Base-by-base conservation (phyloP, 192 early-diverging fungal genomes). In the Lobosporangium transversale region DNA sequence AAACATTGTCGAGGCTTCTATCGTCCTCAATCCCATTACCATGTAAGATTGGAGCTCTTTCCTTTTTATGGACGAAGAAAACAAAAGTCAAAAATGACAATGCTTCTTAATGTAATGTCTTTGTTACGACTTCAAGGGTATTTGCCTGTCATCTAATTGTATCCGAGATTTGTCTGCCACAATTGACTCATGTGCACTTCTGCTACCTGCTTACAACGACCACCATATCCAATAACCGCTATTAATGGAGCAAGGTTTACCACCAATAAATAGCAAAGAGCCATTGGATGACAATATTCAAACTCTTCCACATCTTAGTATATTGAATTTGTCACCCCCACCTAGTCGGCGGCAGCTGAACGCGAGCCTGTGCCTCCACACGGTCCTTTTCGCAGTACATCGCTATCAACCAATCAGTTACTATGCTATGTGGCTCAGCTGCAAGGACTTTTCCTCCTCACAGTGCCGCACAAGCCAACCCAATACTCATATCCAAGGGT, bases 141-240 rank as follows among this genome's bases (percentile, higher is more conserved):
- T 47, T 76, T 20, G 73, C 73, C 6, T 66, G 64, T 26, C 58
- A 67, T 0, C 53, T 76, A 11, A 67, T 76, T 18, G 53, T 67
- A 11, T 76, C 73, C 14, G 73, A 76, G 53, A 76, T 76, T 20
- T 62, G 73, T 12, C 26, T 76, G 14, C 73, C 64, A 35, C 73
- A 67, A 30, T 4, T 76, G 8, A 76, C 73, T 3, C 67, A 76
- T 12, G 65, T 67, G 20, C 67, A 76, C 53, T 76, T 76, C 52
- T 51, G 65, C 14, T 76, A 67, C 37, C 17, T 76, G 73, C 64
- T 61, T 60, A 6, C 36, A 54, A 50, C n/a, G 29, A 4, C 52
- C 40, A 27, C 54, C 30, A 24, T 44, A 53, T 6, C 55, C 33
- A 37, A 52, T 42, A 69, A 5, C 57, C 53, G 37, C 30, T 69